A percentile compares a stretch with the other conserved stretches of the same genome.
Conservation (phyloP, 2,329 filamentous ascomycete species). For the Orbilia quercus region DNA sequence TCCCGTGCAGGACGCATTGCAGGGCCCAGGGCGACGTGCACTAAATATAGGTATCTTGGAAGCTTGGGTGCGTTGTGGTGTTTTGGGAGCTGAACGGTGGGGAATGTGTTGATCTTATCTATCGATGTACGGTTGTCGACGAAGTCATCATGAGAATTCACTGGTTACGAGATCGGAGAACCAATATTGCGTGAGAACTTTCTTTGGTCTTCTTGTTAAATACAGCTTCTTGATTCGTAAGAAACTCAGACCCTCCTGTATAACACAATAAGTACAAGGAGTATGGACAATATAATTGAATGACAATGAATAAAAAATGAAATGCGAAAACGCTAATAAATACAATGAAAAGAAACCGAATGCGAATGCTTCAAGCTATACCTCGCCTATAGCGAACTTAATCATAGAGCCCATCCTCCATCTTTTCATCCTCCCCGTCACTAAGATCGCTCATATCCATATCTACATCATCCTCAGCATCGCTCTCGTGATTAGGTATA, state of each 20-base stretch:
- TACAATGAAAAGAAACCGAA: conserved; percentile 21
- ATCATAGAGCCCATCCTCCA: conserved; percentile 73
- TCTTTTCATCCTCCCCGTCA: conserved; percentile 71
- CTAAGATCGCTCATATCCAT: conserved; percentile 75
- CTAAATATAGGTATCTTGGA: not conserved
- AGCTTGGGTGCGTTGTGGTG: not conserved
- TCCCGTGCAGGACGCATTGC: not conserved
- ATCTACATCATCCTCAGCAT: conserved; percentile 72
- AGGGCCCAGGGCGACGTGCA: no score
- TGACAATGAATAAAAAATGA: no score
- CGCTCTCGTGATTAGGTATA: conserved; percentile 81
- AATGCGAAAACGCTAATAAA: conserved; percentile 8
- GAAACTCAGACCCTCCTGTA: no score
- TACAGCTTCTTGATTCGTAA: no score
- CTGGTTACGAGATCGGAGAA: no score
- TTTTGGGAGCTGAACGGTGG: not conserved
- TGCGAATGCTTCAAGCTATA: not conserved
- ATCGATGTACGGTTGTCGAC: no score
- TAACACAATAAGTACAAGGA: conserved; percentile 1
- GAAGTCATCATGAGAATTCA: no score
- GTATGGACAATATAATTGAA: not conserved
- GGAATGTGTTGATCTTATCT: no score
- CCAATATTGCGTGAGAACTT: no score
- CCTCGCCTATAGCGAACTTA: conserved; percentile 60
- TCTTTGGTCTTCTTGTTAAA: no score